phyloP scores from a whole-genome alignment of 192 early-diverging fungal genomes.

The Linnemannia hyalina region DNA sequence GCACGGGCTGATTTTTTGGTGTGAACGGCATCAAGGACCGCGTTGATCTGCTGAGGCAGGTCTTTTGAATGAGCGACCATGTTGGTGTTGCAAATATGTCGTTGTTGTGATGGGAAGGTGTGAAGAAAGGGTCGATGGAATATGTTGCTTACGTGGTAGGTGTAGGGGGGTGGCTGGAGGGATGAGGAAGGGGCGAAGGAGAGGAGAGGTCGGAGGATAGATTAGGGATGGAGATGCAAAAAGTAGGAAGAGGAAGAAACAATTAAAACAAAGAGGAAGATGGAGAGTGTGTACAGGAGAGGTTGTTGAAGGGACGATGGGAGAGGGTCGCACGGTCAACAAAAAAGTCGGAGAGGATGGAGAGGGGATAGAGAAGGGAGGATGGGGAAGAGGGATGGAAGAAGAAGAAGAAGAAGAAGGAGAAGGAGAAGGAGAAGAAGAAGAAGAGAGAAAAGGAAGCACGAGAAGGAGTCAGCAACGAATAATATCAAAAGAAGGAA shows the following conservation, averaged over 20 bases:
- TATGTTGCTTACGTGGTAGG: neutral
- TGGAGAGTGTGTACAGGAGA: neutral
- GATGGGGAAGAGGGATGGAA: slow-evolving; percentile 2
- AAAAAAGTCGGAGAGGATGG: neutral
- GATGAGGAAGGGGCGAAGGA: neutral
- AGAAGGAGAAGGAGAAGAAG: neutral
- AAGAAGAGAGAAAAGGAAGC: neutral
- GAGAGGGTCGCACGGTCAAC: neutral
- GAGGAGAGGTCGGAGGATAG: neutral
- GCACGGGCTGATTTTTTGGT: slow-evolving; percentile 21
- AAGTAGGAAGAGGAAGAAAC: neutral
- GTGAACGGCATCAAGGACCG: slow-evolving; percentile 48
- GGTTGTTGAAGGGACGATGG: neutral
- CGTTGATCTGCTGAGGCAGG: slow-evolving; percentile 57
- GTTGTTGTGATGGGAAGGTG: neutral
- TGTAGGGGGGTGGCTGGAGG: neutral
- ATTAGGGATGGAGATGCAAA: slow-evolving; percentile 1
- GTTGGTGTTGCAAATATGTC: neutral
- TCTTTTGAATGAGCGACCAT: slow-evolving; percentile 57
- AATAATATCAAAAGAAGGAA: neutral
- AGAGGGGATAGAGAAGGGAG: neutral
- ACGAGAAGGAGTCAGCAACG: slow-evolving; percentile 3
- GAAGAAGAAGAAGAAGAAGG: slow-evolving; percentile 3
- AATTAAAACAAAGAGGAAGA: neutral
- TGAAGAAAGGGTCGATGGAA: neutral